Conservation (phyloP, 2,329 filamentous ascomycete genomes). For the Trichothecium roseum region DNA sequence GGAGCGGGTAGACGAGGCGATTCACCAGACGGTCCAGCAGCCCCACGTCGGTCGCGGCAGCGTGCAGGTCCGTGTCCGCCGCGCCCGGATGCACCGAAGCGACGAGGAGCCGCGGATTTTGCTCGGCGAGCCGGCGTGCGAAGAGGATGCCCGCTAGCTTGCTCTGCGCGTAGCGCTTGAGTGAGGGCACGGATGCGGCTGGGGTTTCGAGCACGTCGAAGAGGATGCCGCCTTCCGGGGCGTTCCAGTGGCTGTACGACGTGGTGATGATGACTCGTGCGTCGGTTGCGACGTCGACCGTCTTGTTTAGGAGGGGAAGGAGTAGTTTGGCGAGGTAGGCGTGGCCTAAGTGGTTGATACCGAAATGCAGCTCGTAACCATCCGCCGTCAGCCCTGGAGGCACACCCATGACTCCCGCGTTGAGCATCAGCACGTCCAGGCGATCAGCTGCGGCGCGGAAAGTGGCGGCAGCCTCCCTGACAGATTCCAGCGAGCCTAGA, state of each 20-base stretch:
- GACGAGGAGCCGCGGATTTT: conserved; percentile 8
- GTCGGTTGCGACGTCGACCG: neutral
- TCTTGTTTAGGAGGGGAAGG: conserved; percentile 8
- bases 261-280: conserved; percentile 12
- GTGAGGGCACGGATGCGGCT: conserved; percentile 7
- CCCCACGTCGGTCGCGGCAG: neutral
- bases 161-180: conserved; percentile 13
- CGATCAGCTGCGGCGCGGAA: neutral
- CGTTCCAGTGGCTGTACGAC: conserved; percentile 10
- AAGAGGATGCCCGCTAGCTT: conserved; percentile 16
- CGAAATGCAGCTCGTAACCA: conserved; percentile 24
- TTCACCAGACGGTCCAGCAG: neutral
- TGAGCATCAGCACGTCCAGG: conserved; percentile 3
- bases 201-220: conserved; percentile 12
- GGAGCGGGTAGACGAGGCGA: no score
- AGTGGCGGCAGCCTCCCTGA: neutral
- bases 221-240: conserved; percentile 8
- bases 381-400: conserved; percentile 17
- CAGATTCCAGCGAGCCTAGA: conserved; percentile 31
- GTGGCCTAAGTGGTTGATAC: conserved; percentile 22
- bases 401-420: conserved; percentile 18
- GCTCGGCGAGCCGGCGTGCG: conserved; percentile 10
- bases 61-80: conserved; percentile 11
- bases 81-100: conserved; percentile 13
- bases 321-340: conserved; percentile 21